Evolutionary conservation across 176 grass and related monocot genomes (phyloP).

Genomic region (Elaeis guineensis): DNA sequence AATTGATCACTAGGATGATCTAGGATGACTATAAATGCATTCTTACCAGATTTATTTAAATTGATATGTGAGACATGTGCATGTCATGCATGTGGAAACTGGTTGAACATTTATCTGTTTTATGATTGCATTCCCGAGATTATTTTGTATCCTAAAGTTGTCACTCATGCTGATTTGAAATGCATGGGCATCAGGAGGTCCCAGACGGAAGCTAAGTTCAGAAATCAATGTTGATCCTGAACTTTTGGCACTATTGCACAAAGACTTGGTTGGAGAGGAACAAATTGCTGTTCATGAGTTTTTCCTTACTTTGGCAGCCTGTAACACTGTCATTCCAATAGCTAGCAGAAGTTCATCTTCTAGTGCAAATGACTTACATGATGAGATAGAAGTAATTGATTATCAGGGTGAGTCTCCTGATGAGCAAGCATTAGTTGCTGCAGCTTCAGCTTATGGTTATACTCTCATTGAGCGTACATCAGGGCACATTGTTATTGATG

Average conservation of each 20-base stretch:
- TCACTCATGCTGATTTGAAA: not conserved
- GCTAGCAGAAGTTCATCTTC: constrained; percentile 24
- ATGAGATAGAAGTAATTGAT: constrained; percentile 46
- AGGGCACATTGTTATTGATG: constrained; percentile 88
- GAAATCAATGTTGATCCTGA: constrained; percentile 59
- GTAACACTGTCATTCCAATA: constrained; percentile 98
- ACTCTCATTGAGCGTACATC: constrained; percentile 85
- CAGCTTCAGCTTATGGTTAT: constrained; percentile 81
- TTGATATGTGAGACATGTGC: too few species aligned
- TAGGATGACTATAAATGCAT: too few species aligned
- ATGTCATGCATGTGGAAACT: too few species aligned
- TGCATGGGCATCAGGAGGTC: constrained; percentile 43
- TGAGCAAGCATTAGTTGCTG: constrained; percentile 90
- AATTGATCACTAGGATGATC: too few species aligned
- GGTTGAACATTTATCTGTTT: too few species aligned
- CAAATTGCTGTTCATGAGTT: constrained; percentile 85
- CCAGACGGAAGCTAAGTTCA: constrained; percentile 22
- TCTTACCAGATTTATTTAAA: too few species aligned
- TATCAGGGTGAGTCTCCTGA: constrained; percentile 99
- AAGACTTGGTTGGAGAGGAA: constrained; percentile 64
- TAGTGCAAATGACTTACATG: constrained; percentile 22
- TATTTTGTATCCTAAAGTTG: too few species aligned
- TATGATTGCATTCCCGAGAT: too few species aligned
- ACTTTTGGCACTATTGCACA: constrained; percentile 52
- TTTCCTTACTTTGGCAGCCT: constrained; percentile 95